These are phyloP conservation scores for Teunomyces barrocoloradensis DNA, from an alignment of 805 yeast genomes.

Conservation along the genomic window DNA sequence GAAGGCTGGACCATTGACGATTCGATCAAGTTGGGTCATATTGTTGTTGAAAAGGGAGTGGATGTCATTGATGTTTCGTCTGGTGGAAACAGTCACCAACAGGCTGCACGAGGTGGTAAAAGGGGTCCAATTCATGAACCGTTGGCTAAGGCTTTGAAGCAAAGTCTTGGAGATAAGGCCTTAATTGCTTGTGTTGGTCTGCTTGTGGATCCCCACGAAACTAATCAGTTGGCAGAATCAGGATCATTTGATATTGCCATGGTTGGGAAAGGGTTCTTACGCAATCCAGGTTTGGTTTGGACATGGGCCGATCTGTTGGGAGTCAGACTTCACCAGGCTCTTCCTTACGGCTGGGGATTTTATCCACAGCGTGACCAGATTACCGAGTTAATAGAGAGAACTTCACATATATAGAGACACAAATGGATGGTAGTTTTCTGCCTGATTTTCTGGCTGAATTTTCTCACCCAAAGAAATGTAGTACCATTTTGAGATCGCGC, in stretches of 20 bases:
- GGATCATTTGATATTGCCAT: slow-evolving; percentile 48
- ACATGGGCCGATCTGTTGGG: slow-evolving; percentile 50
- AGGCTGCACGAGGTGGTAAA: slow-evolving; percentile 20
- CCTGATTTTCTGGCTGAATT: neutral
- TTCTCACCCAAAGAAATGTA: neutral
- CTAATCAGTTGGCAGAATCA: slow-evolving; percentile 40
- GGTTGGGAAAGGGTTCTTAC: slow-evolving; percentile 46
- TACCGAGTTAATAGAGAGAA: slow-evolving; percentile 17
- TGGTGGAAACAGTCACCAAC: slow-evolving; percentile 45
- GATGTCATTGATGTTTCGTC: slow-evolving; percentile 55
- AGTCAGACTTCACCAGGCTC: slow-evolving; percentile 37
- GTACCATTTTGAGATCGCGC: neutral
- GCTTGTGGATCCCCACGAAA: slow-evolving; percentile 30
- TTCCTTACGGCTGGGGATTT: slow-evolving; percentile 20
- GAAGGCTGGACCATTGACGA: slow-evolving; percentile 46
- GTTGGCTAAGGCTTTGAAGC: slow-evolving; percentile 41
- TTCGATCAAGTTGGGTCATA: slow-evolving; percentile 38
- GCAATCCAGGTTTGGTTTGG: slow-evolving; percentile 50
- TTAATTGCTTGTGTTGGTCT: slow-evolving; percentile 49
- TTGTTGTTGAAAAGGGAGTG: slow-evolving; percentile 42
- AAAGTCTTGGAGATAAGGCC: slow-evolving; percentile 41
- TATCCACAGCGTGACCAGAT: slow-evolving; percentile 17
- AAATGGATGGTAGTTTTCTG: too few relatives aligned
- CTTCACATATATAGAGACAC: neutral
- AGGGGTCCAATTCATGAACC: slow-evolving; percentile 35